Conservation (phyloP, 768 basidiomycete species). For the Tubosaeta sp. region DNA sequence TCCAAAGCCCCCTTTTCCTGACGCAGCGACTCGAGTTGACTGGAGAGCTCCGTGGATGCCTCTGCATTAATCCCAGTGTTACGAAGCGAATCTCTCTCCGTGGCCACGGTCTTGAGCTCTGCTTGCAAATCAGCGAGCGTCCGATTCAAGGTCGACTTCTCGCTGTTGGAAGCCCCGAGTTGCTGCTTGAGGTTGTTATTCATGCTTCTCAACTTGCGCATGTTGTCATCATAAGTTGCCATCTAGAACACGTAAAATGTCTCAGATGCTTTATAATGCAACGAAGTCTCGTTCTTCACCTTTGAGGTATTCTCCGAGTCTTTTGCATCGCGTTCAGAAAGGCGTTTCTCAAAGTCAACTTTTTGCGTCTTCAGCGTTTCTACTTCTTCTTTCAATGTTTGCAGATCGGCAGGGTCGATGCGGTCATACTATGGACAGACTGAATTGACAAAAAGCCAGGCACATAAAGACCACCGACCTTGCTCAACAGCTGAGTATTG, state of each 20-base stretch:
- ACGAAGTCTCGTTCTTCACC: constrained; percentile 21
- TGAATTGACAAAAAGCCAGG: not conserved
- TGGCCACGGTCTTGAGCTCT: constrained; percentile 26
- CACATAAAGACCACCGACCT: constrained; percentile 42
- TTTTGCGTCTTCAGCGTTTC: constrained; percentile 46
- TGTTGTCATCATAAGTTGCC: constrained; percentile 39
- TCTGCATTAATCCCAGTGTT: constrained; percentile 11
- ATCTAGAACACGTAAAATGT: constrained; percentile 27
- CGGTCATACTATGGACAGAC: constrained; percentile 64
- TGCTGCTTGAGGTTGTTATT: constrained; percentile 24
- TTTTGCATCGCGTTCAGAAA: constrained; percentile 30
- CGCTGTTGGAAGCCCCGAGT: constrained; percentile 20
- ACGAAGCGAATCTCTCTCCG: constrained; percentile 29
- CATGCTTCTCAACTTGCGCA: constrained; percentile 34
- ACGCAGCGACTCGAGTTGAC: constrained; percentile 34
- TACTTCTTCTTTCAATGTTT: constrained; percentile 72
- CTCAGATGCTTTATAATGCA: not conserved
- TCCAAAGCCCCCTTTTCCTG: constrained; percentile 38
- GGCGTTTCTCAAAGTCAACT: constrained; percentile 30
- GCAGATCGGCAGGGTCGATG: constrained; percentile 81
- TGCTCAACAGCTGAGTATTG: constrained; percentile 73
- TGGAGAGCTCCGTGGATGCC: constrained; percentile 27
- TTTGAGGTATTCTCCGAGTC: constrained; percentile 26
- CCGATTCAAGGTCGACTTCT: constrained; percentile 29
- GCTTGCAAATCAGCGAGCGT: constrained; percentile 22